Percentiles rank a stretch among this genome's conserved stretches.
Conservation (phyloP, 2,329 filamentous ascomycete genomes). For the Colletotrichum neosansevieriae region DNA sequence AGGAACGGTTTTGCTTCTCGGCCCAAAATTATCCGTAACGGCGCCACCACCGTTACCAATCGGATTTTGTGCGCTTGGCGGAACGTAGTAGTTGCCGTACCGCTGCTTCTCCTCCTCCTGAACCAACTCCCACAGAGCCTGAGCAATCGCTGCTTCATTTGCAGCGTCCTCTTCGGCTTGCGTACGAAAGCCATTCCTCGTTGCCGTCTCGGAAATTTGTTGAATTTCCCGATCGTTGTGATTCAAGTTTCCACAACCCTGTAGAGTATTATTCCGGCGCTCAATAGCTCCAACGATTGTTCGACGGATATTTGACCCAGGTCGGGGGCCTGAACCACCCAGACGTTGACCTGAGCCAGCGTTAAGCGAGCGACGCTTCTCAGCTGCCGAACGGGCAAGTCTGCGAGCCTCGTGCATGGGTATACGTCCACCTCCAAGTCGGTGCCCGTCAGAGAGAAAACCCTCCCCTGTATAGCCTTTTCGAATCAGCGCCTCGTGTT, state of each 20-base stretch:
- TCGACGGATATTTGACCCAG: slow-evolving; percentile 76
- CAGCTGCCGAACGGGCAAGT: slow-evolving; percentile 78
- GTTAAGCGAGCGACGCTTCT: slow-evolving; percentile 71
- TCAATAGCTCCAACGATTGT: slow-evolving; percentile 80
- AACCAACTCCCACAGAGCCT: slow-evolving; percentile 87
- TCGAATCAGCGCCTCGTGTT: slow-evolving; percentile 79
- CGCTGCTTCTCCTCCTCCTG: slow-evolving; percentile 77
- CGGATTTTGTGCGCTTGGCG: slow-evolving; percentile 63
- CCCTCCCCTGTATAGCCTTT: slow-evolving; percentile 94
- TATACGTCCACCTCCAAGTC: slow-evolving; percentile 76
- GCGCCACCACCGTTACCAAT: slow-evolving; percentile 56
- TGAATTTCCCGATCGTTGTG: slow-evolving; percentile 75
- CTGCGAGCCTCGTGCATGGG: slow-evolving; percentile 80
- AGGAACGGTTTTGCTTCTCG: slow-evolving; percentile 28
- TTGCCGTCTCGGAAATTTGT: slow-evolving; percentile 72
- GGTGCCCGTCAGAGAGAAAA: slow-evolving; percentile 81
- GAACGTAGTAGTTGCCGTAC: slow-evolving; percentile 67
- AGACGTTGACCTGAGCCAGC: slow-evolving; percentile 78
- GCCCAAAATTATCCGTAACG: slow-evolving; percentile 43
- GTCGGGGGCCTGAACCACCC: slow-evolving; percentile 68
- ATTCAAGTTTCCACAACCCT: slow-evolving; percentile 81
- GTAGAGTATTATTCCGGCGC: slow-evolving; percentile 73
- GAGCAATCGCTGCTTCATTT: slow-evolving; percentile 87
- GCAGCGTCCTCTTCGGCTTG: slow-evolving; percentile 89
- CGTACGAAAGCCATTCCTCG: slow-evolving; percentile 81